Conservation (phyloP, 805 yeast genomes). For the Lipomyces chichibuensis region DNA sequence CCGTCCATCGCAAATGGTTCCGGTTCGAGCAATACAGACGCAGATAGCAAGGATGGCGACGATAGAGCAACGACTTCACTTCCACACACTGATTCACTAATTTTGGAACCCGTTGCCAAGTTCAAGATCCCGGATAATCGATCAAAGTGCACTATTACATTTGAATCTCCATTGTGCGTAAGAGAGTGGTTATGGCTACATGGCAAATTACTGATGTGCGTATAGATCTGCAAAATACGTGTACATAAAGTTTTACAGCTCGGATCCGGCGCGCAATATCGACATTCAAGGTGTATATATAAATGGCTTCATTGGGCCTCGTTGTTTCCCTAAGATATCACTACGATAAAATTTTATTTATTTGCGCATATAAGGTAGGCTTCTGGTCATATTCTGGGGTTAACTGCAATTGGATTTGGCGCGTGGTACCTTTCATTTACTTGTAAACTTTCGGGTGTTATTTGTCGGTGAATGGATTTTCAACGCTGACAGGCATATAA, state of each 20-base stretch:
- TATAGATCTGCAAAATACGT: constrained; percentile 29
- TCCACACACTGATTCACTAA: constrained; percentile 27
- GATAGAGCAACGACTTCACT: constrained; percentile 9
- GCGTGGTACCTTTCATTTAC: neutral
- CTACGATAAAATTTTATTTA: constrained; percentile 13
- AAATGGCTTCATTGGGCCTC: constrained; percentile 41
- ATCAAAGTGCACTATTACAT: constrained; percentile 28
- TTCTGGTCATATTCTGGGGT: constrained; percentile 1
- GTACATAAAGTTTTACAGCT: constrained; percentile 31
- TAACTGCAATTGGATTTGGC: neutral
- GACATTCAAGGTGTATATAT: constrained; percentile 44
- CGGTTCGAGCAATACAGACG: neutral
- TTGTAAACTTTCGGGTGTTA: neutral
- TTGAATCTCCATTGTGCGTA: constrained; percentile 27
- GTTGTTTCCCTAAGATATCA: constrained; percentile 24
- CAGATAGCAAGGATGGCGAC: neutral
- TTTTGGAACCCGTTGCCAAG: constrained; percentile 26
- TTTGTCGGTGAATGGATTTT: neutral
- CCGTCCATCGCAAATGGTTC: neutral
- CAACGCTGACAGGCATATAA: neutral
- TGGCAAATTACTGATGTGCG: neutral
- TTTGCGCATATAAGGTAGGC: neutral
- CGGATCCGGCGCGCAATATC: constrained; percentile 35
- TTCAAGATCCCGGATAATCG: constrained; percentile 31
- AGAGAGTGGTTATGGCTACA: neutral